Percentiles rank a stretch among this genome's conserved stretches.
Conservation (phyloP, 2,329 filamentous ascomycete genomes). For the Celoporthe dispersa region DNA sequence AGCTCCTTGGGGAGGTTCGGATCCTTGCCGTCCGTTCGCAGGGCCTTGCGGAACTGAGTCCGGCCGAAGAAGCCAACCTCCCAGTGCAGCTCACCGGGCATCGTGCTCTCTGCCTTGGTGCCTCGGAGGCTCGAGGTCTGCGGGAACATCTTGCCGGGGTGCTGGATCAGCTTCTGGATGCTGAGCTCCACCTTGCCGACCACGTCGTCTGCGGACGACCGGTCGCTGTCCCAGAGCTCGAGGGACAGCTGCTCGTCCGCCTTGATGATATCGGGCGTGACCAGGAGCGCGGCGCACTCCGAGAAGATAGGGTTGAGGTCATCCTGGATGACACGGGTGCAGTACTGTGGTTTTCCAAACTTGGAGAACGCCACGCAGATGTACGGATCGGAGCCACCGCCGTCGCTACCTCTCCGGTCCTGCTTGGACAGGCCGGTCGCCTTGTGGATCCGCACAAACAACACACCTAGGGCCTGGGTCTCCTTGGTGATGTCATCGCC, state of each 20-base stretch:
- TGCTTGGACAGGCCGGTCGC: constrained; percentile 90
- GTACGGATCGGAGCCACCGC: constrained; percentile 92
- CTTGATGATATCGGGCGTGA: constrained; percentile 89
- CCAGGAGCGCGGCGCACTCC: constrained; percentile 81
- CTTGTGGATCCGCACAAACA: constrained; percentile 91
- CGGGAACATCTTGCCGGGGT: constrained; percentile 90
- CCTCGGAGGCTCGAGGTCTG: constrained; percentile 83
- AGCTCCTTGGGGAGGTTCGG: constrained; percentile 74
- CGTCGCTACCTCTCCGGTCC: constrained; percentile 77
- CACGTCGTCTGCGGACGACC: constrained; percentile 89
- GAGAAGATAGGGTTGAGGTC: constrained; percentile 93
- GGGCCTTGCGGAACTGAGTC: constrained; percentile 80
- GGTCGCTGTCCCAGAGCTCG: constrained; percentile 95
- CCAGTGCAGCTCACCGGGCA: constrained; percentile 95
- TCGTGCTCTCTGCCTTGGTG: constrained; percentile 79
- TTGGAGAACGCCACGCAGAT: constrained; percentile 95
- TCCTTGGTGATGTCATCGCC: constrained; percentile 94
- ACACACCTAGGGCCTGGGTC: constrained; percentile 80
- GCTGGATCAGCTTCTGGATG: constrained; percentile 92
- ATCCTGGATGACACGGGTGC: constrained; percentile 93
- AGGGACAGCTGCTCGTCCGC: constrained; percentile 91
- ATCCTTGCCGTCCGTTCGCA: constrained; percentile 87
- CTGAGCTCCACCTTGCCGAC: constrained; percentile 94
- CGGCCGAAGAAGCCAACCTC: constrained; percentile 96
- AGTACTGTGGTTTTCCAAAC: constrained; percentile 97